These are phyloP conservation scores for Laguncularia racemosa DNA, from an alignment of 345 rosid genomes.

Conservation along the genomic window DNA sequence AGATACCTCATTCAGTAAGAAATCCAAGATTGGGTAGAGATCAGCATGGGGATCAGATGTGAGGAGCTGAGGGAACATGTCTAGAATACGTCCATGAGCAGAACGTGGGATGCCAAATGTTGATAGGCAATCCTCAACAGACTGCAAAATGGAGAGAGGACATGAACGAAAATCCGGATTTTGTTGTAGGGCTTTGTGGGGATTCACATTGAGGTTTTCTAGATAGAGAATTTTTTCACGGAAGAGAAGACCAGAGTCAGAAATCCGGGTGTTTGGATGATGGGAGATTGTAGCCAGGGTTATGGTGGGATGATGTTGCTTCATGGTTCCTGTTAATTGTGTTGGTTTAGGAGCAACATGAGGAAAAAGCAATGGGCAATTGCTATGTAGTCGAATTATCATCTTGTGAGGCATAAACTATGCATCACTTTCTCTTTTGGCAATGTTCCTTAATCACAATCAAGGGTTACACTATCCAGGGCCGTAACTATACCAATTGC, in stretches of 20 bases:
- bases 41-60: conserved; percentile 50
- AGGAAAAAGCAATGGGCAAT: too few species aligned
- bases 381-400: too few species aligned
- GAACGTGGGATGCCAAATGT: conserved; percentile 55
- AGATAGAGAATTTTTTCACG: conserved; percentile 66
- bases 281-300: too few species aligned
- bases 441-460: too few species aligned
- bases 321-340: too few species aligned
- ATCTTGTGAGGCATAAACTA: too few species aligned
- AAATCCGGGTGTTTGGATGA: conserved; percentile 1
- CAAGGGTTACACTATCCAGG: too few species aligned
- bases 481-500: too few species aligned
- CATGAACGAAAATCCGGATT: conserved; percentile 75
- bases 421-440: too few species aligned
- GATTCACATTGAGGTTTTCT: conserved; percentile 49
- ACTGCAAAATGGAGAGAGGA: conserved; percentile 57
- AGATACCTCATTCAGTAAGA: conserved; percentile 52
- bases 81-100: conserved; percentile 67
- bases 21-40: conserved; percentile 48
- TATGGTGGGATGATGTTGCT: too few species aligned
- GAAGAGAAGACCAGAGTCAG: conserved; percentile 62
- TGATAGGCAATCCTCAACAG: conserved; percentile 54
- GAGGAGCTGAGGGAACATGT: conserved; percentile 66
- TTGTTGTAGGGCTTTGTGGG: conserved; percentile 53
- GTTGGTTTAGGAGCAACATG: too few species aligned